These are phyloP conservation scores for Salvia rosmarinus DNA, from an alignment of 257 asterid species.

Conservation along the genomic window DNA sequence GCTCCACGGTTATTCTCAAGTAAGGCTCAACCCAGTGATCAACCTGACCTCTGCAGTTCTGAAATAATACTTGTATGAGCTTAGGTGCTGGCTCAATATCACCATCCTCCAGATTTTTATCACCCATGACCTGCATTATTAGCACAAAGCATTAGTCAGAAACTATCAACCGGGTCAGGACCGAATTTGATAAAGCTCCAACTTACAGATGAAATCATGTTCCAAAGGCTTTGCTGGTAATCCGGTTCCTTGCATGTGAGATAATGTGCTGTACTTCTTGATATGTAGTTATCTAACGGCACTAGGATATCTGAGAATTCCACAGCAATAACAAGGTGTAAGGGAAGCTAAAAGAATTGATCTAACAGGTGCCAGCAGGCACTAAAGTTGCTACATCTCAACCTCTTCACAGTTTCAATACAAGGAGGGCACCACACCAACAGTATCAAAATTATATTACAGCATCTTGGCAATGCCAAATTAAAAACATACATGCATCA, in stretches of 20 bases:
- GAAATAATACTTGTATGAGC: conserved; percentile 90
- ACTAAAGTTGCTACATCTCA: background rate
- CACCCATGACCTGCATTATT: conserved; percentile 75
- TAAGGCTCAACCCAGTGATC: conserved; percentile 99
- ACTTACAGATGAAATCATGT: conserved; percentile 88
- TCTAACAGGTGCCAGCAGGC: background rate
- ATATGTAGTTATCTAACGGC: conserved; percentile 91
- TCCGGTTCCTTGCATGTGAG: conserved; percentile 94
- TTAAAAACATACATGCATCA: background rate
- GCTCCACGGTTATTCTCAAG: conserved; percentile 73
- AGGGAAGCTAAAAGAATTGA: conserved; percentile 26
- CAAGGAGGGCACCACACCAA: background rate
- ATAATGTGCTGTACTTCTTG: conserved; percentile 87
- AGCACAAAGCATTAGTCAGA: conserved; percentile 29
- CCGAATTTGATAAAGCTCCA: conserved; percentile 21
- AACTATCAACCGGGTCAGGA: conserved; percentile 13
- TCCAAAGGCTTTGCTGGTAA: conserved; percentile 99
- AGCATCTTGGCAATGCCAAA: conserved; percentile 5
- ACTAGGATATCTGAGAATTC: conserved; percentile 79
- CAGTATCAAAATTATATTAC: background rate
- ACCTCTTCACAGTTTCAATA: background rate
- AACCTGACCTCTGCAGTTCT: conserved; percentile 92
- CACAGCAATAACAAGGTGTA: conserved; percentile 20
- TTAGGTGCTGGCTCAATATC: conserved; percentile 99
- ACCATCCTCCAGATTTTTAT: conserved; percentile 86